Evolutionary conservation across 805 yeast genomes (phyloP).

Genomic region (Metschnikowia chrysomelidarum): DNA sequence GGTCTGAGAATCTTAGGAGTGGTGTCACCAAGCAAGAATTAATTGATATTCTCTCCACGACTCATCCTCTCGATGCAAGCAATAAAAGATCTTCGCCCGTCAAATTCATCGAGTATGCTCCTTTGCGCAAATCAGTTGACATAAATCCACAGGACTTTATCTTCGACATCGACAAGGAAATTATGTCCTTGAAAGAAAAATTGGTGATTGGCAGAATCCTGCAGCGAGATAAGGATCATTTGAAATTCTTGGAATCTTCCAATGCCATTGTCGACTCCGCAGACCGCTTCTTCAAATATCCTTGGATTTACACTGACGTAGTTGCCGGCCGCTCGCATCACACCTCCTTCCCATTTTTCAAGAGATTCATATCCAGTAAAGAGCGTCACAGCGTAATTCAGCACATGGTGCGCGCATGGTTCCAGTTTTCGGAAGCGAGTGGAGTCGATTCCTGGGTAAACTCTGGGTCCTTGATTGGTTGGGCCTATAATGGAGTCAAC

Average conservation of each 20-base stretch:
- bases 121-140: conserved; percentile 14
- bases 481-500: conserved; percentile 22
- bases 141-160: conserved; percentile 27
- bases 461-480: conserved; percentile 25
- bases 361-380: conserved; percentile 31
- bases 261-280: conserved; percentile 21
- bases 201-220: conserved; percentile 15
- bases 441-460: conserved; percentile 30
- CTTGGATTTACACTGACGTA: conserved; percentile 38
- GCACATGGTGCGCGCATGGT: conserved; percentile 38
- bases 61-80: not conserved
- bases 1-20: conserved; percentile 5
- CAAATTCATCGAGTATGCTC: conserved; percentile 7
- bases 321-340: conserved; percentile 32
- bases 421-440: conserved; percentile 33
- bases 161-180: conserved; percentile 30
- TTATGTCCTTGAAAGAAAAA: conserved; percentile 23
- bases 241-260: conserved; percentile 30
- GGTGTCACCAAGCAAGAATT: conserved; percentile 5
- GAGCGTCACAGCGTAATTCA: conserved; percentile 39
- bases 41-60: conserved; percentile 1
- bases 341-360: conserved; percentile 37
- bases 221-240: conserved; percentile 22
- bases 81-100: not conserved
- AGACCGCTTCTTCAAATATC: conserved; percentile 37